Percentiles rank a stretch among this genome's conserved stretches.
These are phyloP conservation scores for Triticum timopheevii DNA, from an alignment of 176 grass and related monocot species.

Conservation along the genomic window DNA sequence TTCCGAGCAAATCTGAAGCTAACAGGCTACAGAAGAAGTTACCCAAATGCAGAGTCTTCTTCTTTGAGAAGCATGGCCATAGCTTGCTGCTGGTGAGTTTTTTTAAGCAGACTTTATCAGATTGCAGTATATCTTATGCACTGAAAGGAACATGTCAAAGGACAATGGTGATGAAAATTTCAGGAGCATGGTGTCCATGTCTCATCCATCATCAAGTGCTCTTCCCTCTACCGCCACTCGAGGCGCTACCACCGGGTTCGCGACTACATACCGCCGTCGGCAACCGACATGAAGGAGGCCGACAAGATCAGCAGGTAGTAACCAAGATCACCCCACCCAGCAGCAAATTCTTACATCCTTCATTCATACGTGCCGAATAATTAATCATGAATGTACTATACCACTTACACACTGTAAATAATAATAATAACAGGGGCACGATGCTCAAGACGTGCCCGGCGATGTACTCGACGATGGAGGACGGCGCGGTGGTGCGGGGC, in stretches of 20 bases:
- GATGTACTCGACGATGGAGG: slow-evolving; percentile 65
- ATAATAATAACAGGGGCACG: slow-evolving; percentile 36
- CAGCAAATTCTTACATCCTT: background rate
- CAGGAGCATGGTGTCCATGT: slow-evolving; percentile 72
- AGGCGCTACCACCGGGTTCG: slow-evolving; percentile 43
- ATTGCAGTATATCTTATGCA: background rate
- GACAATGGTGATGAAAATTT: background rate
- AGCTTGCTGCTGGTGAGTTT: slow-evolving; percentile 62
- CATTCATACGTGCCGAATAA: background rate
- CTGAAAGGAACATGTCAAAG: background rate
- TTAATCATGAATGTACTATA: background rate
- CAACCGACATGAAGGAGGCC: slow-evolving; percentile 44
- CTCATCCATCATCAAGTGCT: slow-evolving; percentile 61
- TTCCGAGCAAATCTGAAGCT: slow-evolving; percentile 71
- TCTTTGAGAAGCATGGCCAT: slow-evolving; percentile 67
- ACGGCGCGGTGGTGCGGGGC: slow-evolving; percentile 45
- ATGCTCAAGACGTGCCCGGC: slow-evolving; percentile 39
- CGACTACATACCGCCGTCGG: slow-evolving; percentile 63
- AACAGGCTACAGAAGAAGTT: slow-evolving; percentile 50
- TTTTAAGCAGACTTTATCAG: background rate
- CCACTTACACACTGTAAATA: background rate
- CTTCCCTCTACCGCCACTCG: slow-evolving; percentile 51
- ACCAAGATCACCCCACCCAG: background rate
- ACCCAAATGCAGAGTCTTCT: slow-evolving; percentile 55
- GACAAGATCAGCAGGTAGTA: slow-evolving; percentile 48